Percentiles rank a stretch among this genome's conserved stretches.
phyloP scores from a whole-genome alignment of 768 basidiomycete species.

The Amanita muscaria region DNA sequence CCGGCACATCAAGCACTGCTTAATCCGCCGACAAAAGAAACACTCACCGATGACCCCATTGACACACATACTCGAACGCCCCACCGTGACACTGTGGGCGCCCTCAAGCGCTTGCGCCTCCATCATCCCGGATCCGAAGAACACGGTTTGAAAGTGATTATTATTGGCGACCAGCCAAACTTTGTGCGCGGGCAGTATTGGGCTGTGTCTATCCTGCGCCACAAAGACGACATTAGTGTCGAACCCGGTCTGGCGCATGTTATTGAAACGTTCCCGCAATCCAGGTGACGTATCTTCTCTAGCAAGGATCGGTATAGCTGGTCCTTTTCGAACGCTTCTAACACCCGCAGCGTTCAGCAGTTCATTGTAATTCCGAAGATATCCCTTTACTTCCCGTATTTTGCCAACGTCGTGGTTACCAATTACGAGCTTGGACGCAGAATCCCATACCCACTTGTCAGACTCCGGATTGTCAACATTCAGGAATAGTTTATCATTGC shows the following conservation, averaged over 20 bases:
- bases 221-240: conserved; percentile 31
- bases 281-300: conserved; percentile 13
- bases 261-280: conserved; percentile 24
- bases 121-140: conserved; percentile 19
- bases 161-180: conserved; percentile 28
- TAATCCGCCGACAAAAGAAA: background rate
- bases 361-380: conserved; percentile 23
- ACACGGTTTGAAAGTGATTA: conserved; percentile 20
- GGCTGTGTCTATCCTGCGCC: conserved; percentile 13
- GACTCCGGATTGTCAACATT: conserved; percentile 33
- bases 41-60: conserved; percentile 17
- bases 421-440: conserved; percentile 31
- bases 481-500: conserved; percentile 30
- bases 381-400: conserved; percentile 23
- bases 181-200: conserved; percentile 29
- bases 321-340: conserved; percentile 12
- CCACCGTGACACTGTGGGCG: background rate
- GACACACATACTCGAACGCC: background rate
- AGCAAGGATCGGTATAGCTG: conserved; percentile 9
- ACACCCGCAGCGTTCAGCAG: conserved; percentile 28
- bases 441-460: conserved; percentile 33
- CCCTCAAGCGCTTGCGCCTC: background rate
- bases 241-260: conserved; percentile 21
- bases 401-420: conserved; percentile 22
- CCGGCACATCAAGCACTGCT: no score